Percentiles rank a stretch among this genome's conserved stretches.
phyloP scores from a whole-genome alignment of 331 rosid species.

The Pyracantha coccinea region DNA sequence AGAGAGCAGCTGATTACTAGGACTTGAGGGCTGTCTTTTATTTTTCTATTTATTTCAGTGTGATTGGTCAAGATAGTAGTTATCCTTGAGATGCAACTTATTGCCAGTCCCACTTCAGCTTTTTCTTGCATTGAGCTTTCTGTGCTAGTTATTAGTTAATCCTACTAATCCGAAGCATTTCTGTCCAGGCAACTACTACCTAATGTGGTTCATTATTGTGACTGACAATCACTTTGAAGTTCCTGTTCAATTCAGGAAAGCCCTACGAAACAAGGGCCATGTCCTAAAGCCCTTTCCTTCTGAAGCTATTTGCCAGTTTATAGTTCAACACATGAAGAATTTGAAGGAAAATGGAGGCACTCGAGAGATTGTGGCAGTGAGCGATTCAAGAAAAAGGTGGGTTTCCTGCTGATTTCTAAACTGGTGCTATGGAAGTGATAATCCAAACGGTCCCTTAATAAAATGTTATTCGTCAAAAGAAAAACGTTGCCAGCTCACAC shows the following conservation, averaged over 20 bases:
- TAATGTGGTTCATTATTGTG: conserved; percentile 45
- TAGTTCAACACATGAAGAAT: conserved; percentile 22
- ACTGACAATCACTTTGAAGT: conserved; percentile 57
- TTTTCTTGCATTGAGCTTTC: too few species aligned
- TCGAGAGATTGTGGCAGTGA: conserved; percentile 57
- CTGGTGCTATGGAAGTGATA: too few species aligned
- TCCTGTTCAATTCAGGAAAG: conserved; percentile 38
- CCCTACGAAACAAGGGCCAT: conserved; percentile 60
- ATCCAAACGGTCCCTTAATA: too few species aligned
- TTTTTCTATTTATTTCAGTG: too few species aligned
- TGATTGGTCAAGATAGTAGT: too few species aligned
- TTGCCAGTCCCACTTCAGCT: too few species aligned
- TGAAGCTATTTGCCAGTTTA: conserved; percentile 61
- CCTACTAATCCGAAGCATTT: not conserved
- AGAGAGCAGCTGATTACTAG: too few species aligned
- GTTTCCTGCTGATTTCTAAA: conserved; percentile 55
- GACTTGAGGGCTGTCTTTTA: too few species aligned
- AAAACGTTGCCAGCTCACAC: too few species aligned
- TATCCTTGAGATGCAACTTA: too few species aligned
- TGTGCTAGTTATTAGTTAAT: not conserved
- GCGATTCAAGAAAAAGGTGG: conserved; percentile 94
- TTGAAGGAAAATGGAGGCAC: conserved; percentile 3
- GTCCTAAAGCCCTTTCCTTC: conserved; percentile 48
- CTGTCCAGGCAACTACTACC: conserved; percentile 53
- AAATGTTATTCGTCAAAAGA: too few species aligned